A percentile compares a stretch with the other conserved stretches of the same genome.
phyloP scores from a whole-genome alignment of 345 rosid genomes.

The Isatis tinctoria region DNA sequence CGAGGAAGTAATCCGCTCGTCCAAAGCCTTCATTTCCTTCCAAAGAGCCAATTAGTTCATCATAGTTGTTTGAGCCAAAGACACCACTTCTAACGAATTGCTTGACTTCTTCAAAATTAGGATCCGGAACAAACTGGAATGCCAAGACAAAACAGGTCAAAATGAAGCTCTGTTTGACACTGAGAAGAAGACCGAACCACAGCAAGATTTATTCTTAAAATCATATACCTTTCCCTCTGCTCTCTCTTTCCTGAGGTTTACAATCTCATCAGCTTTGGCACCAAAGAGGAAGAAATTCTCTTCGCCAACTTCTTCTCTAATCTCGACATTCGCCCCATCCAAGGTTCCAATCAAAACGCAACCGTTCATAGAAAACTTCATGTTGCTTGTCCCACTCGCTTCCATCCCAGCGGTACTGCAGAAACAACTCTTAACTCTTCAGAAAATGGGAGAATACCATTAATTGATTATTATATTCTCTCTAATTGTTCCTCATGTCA shows the following conservation, averaged over 20 bases:
- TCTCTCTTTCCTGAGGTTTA: constrained; percentile 66
- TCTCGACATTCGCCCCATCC: constrained; percentile 89
- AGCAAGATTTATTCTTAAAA: background rate
- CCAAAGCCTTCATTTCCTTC: constrained; percentile 90
- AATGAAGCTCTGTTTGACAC: background rate
- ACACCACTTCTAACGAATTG: constrained; percentile 58
- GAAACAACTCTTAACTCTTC: background rate
- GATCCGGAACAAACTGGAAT: constrained; percentile 64
- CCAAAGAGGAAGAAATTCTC: constrained; percentile 85
- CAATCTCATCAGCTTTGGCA: constrained; percentile 69
- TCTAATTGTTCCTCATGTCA: background rate
- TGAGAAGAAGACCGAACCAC: background rate
- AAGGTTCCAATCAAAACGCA: constrained; percentile 75
- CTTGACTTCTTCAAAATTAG: constrained; percentile 72
- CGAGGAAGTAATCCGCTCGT: constrained; percentile 76
- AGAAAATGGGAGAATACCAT: background rate
- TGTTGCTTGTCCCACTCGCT: constrained; percentile 94
- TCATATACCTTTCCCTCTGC: constrained; percentile 59
- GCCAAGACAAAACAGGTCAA: background rate
- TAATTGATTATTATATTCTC: background rate
- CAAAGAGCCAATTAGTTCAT: constrained; percentile 64
- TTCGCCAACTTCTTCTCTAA: constrained; percentile 76
- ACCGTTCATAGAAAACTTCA: constrained; percentile 90
- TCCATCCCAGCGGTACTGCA: constrained; percentile 92
- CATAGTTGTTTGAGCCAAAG: constrained; percentile 55